Percentiles rank a stretch among this genome's conserved stretches.
phyloP scores from a whole-genome alignment of 2,329 filamentous ascomycete species.

The Trichoderma citrinoviride region DNA sequence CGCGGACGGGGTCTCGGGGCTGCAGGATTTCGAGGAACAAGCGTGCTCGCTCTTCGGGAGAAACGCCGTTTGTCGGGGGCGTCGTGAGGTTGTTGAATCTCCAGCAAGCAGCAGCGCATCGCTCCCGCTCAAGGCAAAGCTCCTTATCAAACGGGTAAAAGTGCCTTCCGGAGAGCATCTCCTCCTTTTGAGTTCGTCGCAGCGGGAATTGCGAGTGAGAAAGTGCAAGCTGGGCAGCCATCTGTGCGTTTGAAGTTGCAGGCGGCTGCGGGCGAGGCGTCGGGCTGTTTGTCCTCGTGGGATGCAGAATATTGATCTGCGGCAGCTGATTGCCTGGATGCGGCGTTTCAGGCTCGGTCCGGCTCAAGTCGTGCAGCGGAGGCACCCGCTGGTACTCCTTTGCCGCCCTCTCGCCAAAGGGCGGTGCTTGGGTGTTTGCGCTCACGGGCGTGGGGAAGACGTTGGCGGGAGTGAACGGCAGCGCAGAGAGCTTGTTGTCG shows the following conservation, averaged over 20 bases:
- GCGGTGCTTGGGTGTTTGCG: slow-evolving; percentile 47
- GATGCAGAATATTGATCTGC: slow-evolving; percentile 56
- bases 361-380: slow-evolving; percentile 57
- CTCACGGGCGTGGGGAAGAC: slow-evolving; percentile 63
- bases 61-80: slow-evolving; percentile 70
- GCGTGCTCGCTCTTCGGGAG: slow-evolving; percentile 63
- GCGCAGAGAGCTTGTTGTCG: slow-evolving; percentile 60
- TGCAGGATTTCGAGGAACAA: slow-evolving; percentile 71
- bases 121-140: slow-evolving; percentile 78
- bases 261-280: slow-evolving; percentile 39
- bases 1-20: slow-evolving; percentile 55
- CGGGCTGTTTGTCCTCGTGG: slow-evolving; percentile 50
- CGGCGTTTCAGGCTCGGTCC: slow-evolving; percentile 54
- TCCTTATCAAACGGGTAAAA: slow-evolving; percentile 78
- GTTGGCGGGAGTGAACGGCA: slow-evolving; percentile 54
- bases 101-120: slow-evolving; percentile 77
- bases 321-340: slow-evolving; percentile 53
- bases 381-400: slow-evolving; percentile 62
- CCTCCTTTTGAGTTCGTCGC: slow-evolving; percentile 72
- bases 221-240: slow-evolving; percentile 58
- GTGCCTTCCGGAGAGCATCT: slow-evolving; percentile 79
- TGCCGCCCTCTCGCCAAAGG: slow-evolving; percentile 49
- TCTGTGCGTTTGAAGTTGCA: slow-evolving; percentile 47
- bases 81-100: slow-evolving; percentile 77
- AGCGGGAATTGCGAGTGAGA: slow-evolving; percentile 52